Conservation (phyloP, 192 early-diverging fungal genomes). For the Diversispora eburnea region DNA sequence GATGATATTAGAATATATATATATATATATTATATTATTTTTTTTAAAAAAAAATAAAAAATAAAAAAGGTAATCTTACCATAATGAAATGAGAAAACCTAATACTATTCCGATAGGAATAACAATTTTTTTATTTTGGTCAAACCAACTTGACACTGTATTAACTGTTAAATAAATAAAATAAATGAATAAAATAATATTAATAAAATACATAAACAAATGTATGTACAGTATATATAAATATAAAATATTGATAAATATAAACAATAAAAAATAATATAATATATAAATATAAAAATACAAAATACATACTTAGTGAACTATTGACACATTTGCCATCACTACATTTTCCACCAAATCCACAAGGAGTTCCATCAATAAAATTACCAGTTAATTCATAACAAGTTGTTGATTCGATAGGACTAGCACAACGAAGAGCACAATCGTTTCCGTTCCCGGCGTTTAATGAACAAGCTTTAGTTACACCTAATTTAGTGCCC, state of each 20-base stretch:
- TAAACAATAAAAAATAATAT: background rate
- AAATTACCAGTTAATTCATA: slow-evolving; percentile 60
- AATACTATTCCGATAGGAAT: slow-evolving; percentile 43
- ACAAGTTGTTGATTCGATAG: slow-evolving; percentile 42
- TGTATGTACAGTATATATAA: background rate
- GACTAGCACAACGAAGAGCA: slow-evolving; percentile 61
- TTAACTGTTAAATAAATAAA: slow-evolving; percentile 1
- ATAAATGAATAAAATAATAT: slow-evolving; percentile 27
- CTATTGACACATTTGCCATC: slow-evolving; percentile 46
- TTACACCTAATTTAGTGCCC: slow-evolving; percentile 48
- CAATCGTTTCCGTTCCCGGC: slow-evolving; percentile 56
- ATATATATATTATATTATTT: background rate
- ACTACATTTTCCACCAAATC: slow-evolving; percentile 59
- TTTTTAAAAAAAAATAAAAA: background rate
- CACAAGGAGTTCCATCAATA: slow-evolving; percentile 68
- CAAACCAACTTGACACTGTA: slow-evolving; percentile 41
- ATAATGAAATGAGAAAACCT: slow-evolving; percentile 40
- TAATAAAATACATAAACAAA: slow-evolving; percentile 3
- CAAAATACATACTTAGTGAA: slow-evolving; percentile 32
- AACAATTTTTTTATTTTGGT: slow-evolving; percentile 42
- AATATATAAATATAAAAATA: background rate
- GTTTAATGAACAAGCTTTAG: slow-evolving; percentile 50
- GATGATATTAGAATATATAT: background rate
- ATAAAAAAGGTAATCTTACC: background rate
- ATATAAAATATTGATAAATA: background rate